These are phyloP conservation scores for Dipteronia sinensis DNA, from an alignment of 345 rosid genomes.

Conservation along the genomic window DNA sequence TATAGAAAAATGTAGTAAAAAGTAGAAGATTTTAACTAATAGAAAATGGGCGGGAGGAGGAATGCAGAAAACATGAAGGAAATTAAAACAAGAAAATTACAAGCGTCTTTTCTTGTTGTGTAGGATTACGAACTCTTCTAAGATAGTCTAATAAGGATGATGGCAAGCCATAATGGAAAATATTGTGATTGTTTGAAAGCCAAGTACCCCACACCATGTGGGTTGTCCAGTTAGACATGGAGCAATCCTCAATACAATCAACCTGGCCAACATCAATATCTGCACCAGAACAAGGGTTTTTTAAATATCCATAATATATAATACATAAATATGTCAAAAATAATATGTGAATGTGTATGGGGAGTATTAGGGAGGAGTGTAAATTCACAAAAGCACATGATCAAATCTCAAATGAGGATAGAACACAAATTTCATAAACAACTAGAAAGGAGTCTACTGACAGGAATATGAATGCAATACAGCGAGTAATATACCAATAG, in stretches of 20 bases:
- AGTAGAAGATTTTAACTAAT: neutral
- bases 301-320: neutral
- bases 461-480: constrained; percentile 9
- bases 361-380: neutral
- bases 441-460: neutral
- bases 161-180: constrained; percentile 86
- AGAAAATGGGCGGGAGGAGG: neutral
- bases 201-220: constrained; percentile 98
- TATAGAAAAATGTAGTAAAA: neutral
- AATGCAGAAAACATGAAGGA: constrained; percentile 4
- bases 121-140: constrained; percentile 45
- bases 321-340: neutral
- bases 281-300: constrained; percentile 35
- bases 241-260: constrained; percentile 37
- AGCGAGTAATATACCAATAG: constrained; percentile 61
- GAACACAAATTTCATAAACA: neutral
- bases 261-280: constrained; percentile 63
- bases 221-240: constrained; percentile 46
- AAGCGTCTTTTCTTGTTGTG: constrained; percentile 11
- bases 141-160: constrained; percentile 66
- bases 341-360: neutral
- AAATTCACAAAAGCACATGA: neutral
- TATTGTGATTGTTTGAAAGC: constrained; percentile 64
- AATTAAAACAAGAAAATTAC: constrained; percentile 42
- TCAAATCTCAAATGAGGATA: neutral